Conservation (phyloP, 2,329 filamentous ascomycete genomes). For the Fusarium buxicola region DNA sequence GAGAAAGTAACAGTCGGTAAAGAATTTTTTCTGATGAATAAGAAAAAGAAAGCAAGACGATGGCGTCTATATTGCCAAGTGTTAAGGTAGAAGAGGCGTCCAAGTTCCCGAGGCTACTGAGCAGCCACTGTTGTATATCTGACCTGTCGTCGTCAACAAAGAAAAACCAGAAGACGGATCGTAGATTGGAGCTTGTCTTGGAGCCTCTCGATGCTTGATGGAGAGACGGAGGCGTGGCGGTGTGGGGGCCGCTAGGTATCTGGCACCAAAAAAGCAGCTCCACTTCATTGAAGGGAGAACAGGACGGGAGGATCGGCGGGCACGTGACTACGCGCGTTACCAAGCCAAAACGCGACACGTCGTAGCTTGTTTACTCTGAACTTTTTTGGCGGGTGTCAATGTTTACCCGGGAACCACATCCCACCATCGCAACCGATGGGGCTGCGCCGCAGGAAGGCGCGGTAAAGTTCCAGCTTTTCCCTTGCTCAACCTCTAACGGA, state of each 20-base stretch:
- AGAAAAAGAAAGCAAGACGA: conserved; percentile 18
- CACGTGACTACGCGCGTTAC: conserved; percentile 42
- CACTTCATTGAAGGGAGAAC: conserved; percentile 11
- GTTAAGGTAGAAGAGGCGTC: conserved; percentile 29
- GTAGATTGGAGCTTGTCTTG: conserved; percentile 32
- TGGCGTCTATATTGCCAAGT: conserved; percentile 16
- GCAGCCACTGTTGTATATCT: conserved; percentile 18
- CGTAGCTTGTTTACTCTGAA: conserved; percentile 43
- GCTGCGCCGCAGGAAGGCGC: conserved; percentile 22
- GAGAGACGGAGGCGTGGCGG: conserved; percentile 16
- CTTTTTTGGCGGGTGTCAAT: conserved; percentile 27
- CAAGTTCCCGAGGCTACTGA: conserved; percentile 15
- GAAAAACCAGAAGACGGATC: conserved; percentile 34
- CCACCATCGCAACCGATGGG: conserved; percentile 5
- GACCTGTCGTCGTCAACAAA: conserved; percentile 30
- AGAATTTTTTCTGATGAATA: conserved; percentile 1
- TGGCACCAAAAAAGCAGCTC: conserved; percentile 9
- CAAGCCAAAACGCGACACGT: conserved; percentile 39
- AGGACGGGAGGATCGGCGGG: neutral
- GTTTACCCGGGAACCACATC: conserved; percentile 36
- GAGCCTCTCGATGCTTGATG: conserved; percentile 10
- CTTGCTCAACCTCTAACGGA: conserved; percentile 44
- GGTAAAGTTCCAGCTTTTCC: conserved; percentile 21
- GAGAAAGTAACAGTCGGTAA: conserved; percentile 24
- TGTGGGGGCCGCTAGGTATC: conserved; percentile 35